phyloP scores from a whole-genome alignment of 441 rosid species.

The Hura crepitans region DNA sequence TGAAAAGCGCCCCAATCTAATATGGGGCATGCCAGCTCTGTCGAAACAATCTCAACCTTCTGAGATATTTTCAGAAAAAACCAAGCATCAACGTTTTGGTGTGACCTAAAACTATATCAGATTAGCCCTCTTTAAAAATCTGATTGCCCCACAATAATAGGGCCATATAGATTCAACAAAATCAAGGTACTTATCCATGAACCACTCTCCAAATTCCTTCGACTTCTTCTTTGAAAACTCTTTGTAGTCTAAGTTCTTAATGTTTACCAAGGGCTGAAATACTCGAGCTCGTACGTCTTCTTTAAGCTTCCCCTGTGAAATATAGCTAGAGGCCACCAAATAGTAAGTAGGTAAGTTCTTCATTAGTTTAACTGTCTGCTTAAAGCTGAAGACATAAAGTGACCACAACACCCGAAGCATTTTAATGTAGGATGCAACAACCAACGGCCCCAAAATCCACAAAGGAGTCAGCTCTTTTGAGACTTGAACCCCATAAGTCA shows the following conservation, averaged over 20 bases:
- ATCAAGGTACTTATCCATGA: conserved; percentile 70
- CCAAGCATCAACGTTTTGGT: conserved; percentile 16
- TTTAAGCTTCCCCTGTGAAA: conserved; percentile 61
- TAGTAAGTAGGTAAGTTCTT: conserved; percentile 60
- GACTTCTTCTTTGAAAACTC: conserved; percentile 50
- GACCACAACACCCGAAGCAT: conserved; percentile 59
- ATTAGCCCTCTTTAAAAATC: conserved; percentile 89
- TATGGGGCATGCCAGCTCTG: conserved; percentile 29
- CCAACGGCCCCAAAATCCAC: conserved; percentile 80
- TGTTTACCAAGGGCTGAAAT: conserved; percentile 49
- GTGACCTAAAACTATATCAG: conserved; percentile 40
- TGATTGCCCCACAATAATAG: conserved; percentile 78
- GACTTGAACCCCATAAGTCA: conserved; percentile 60
- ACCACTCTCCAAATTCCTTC: conserved; percentile 59
- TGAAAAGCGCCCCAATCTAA: conserved; percentile 24
- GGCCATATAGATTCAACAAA: conserved; percentile 92
- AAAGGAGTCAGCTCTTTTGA: conserved; percentile 76
- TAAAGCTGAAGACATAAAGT: conserved; percentile 76
- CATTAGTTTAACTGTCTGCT: conserved; percentile 48
- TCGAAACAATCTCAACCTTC: conserved; percentile 28
- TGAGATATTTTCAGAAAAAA: conserved; percentile 21
- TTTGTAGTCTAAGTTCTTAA: conserved; percentile 64
- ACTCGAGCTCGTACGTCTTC: conserved; percentile 42
- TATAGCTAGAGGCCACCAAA: conserved; percentile 43
- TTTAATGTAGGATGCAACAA: conserved; percentile 64